phyloP scores from a whole-genome alignment of 805 yeast genomes.

The Monosporozyma siamensis region DNA sequence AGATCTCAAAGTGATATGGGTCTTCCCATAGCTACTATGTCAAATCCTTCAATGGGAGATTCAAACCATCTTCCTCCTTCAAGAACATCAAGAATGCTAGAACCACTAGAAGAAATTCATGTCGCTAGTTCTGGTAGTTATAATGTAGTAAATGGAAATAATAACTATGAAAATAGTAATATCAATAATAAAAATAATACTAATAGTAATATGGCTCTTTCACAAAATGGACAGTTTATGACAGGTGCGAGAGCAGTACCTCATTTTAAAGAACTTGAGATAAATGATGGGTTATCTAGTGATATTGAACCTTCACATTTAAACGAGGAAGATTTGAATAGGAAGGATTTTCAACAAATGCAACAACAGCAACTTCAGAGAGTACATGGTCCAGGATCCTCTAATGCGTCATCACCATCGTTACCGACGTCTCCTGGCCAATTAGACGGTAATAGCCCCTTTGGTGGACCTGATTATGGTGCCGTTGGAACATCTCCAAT shows the following conservation, averaged over 20 bases:
- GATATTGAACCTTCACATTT: constrained; percentile 25
- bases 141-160: background rate
- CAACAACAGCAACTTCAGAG: constrained; percentile 4
- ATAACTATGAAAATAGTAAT: background rate
- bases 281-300: constrained; percentile 32
- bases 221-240: constrained; percentile 3
- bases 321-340: background rate
- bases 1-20: constrained; percentile 26
- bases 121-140: background rate
- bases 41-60: constrained; percentile 18
- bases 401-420: constrained; percentile 22
- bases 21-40: constrained; percentile 21
- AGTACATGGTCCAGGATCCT: background rate
- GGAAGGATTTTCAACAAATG: constrained; percentile 1
- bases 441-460: constrained; percentile 24
- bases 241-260: constrained; percentile 4
- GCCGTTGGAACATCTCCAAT: constrained; percentile 28
- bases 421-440: constrained; percentile 29
- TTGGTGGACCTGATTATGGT: constrained; percentile 23
- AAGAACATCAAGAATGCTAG: constrained; percentile 5
- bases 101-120: constrained; percentile 2
- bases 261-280: constrained; percentile 26
- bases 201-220: too few species aligned
- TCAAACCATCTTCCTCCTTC: constrained; percentile 17
- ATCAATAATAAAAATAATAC: background rate